A percentile compares a stretch with the other conserved stretches of the same genome.
Evolutionary conservation across 1,139 yeast species (phyloP).

Genomic region (Arxiozyma telluris): DNA sequence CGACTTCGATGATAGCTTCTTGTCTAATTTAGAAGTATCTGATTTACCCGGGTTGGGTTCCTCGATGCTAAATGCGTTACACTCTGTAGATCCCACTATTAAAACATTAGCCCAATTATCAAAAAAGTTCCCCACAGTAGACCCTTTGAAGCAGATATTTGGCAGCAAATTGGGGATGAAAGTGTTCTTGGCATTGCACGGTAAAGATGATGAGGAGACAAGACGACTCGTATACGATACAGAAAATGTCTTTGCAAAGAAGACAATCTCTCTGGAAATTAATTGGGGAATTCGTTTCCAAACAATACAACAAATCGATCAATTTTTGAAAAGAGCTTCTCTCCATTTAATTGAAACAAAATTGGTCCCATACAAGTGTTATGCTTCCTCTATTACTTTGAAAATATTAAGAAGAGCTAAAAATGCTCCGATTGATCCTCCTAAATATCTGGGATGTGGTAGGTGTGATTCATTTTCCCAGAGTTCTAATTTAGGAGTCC

Average conservation of each 20-base stretch:
- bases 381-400: slow-evolving; percentile 52
- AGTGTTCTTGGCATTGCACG: slow-evolving; percentile 38
- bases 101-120: slow-evolving; percentile 8
- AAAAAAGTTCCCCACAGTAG: slow-evolving; percentile 4
- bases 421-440: slow-evolving; percentile 63
- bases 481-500: slow-evolving; percentile 50
- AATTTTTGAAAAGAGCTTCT: slow-evolving; percentile 50
- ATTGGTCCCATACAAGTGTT: slow-evolving; percentile 38
- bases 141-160: slow-evolving; percentile 37
- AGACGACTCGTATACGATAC: slow-evolving; percentile 32
- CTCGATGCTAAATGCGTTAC: slow-evolving; percentile 41
- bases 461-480: slow-evolving; percentile 56
- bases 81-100: slow-evolving; percentile 5
- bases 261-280: slow-evolving; percentile 79
- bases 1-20: slow-evolving; percentile 28
- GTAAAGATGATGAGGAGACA: slow-evolving; percentile 46
- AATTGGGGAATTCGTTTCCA: slow-evolving; percentile 84
- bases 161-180: slow-evolving; percentile 68
- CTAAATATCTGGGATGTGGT: slow-evolving; percentile 82
- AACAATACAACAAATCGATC: slow-evolving; percentile 49
- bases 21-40: slow-evolving; percentile 38
- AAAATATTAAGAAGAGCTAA: slow-evolving; percentile 57
- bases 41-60: slow-evolving; percentile 84
- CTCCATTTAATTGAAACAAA: slow-evolving; percentile 48
- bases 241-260: slow-evolving; percentile 44